A percentile compares a stretch with the other conserved stretches of the same genome.
phyloP scores from a whole-genome alignment of 768 basidiomycete species.

The Leucogyrophana mollusca region DNA sequence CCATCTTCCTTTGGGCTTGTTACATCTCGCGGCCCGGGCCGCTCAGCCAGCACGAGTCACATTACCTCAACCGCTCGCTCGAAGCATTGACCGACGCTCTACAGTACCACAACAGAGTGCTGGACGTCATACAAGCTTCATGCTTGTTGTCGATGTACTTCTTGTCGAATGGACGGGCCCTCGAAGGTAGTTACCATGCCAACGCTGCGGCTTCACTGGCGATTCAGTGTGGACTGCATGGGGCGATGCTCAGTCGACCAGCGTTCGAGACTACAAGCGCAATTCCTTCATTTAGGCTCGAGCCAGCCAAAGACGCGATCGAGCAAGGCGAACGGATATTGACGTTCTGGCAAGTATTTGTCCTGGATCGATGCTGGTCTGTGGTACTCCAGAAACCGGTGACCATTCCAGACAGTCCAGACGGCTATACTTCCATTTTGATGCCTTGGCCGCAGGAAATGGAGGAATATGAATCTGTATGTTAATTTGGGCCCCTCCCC shows the following conservation, averaged over 20 bases:
- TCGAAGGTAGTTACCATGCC: conserved; percentile 79
- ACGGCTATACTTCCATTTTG: conserved; percentile 56
- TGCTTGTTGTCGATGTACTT: conserved; percentile 77
- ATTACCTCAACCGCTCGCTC: conserved; percentile 65
- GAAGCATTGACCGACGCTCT: conserved; percentile 65
- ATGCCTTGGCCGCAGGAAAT: conserved; percentile 78
- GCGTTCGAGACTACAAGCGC: conserved; percentile 36
- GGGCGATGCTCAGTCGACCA: conserved; percentile 31
- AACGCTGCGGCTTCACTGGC: conserved; percentile 73
- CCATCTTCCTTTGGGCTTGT: conserved; percentile 83
- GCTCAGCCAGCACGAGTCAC: conserved; percentile 68
- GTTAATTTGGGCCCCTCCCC: conserved; percentile 20
- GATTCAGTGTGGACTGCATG: conserved; percentile 70
- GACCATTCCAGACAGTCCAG: conserved; percentile 62
- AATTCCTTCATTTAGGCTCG: conserved; percentile 42
- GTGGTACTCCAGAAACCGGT: conserved; percentile 67
- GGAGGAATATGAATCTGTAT: conserved; percentile 69
- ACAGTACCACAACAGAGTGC: conserved; percentile 47
- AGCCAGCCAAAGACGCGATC: conserved; percentile 55
- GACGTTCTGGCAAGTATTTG: conserved; percentile 84
- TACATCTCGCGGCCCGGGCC: conserved; percentile 73
- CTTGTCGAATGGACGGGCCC: conserved; percentile 68
- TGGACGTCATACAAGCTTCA: conserved; percentile 77
- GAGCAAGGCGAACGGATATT: conserved; percentile 71
- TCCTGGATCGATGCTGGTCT: conserved; percentile 80